A percentile compares a stretch with the other conserved stretches of the same genome.
Evolutionary conservation across 208 protist species (phyloP).

Genomic region (Trypanosomatidae sp.): DNA sequence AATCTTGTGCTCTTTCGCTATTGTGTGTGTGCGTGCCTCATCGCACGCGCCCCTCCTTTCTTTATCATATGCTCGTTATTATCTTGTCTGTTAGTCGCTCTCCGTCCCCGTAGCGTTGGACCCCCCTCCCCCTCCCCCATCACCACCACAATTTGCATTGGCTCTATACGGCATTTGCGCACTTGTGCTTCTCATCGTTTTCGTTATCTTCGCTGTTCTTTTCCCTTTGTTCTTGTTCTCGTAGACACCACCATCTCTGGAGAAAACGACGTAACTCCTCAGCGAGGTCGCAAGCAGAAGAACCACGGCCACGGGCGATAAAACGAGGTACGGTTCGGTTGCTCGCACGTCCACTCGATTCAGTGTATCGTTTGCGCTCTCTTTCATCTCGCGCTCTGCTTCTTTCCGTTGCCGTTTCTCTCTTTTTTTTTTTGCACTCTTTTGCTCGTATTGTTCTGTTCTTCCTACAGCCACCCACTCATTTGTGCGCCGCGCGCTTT

Average conservation of each 20-base stretch:
- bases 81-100: neutral
- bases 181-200: neutral
- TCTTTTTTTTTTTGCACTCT: neutral
- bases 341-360: neutral
- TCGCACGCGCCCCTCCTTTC: neutral
- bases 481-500: neutral
- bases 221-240: neutral
- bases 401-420: conserved; percentile 5
- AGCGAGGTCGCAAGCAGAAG: neutral
- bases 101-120: neutral
- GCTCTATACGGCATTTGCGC: neutral
- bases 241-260: neutral
- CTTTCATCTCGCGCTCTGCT: neutral
- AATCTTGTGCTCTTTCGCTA: too few relatives aligned
- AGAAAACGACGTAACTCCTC: neutral
- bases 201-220: neutral
- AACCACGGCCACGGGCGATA: neutral
- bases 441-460: neutral
- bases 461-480: neutral
- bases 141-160: neutral
- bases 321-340: neutral
- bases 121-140: neutral
- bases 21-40: neutral
- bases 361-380: neutral
- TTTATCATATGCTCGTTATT: neutral